These are phyloP conservation scores for Cordyceps pruinosa DNA, from an alignment of 2,329 filamentous ascomycete genomes.

Conservation along the genomic window DNA sequence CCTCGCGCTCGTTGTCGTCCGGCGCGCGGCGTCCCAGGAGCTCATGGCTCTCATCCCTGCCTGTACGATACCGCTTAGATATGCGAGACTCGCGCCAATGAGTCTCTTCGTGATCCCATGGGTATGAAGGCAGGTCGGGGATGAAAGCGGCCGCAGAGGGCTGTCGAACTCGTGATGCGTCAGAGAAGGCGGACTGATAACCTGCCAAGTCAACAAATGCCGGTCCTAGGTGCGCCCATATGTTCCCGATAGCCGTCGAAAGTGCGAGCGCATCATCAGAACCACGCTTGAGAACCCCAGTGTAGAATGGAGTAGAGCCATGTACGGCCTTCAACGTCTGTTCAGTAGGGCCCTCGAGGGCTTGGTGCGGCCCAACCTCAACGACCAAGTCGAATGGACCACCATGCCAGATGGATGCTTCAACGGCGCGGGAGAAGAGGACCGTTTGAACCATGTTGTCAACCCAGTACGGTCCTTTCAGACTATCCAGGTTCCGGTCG, in stretches of 20 bases:
- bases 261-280: slow-evolving; percentile 26
- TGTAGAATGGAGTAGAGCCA: slow-evolving; percentile 30
- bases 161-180: not conserved
- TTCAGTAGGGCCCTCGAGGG: slow-evolving; percentile 25
- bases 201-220: not conserved
- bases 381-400: slow-evolving; percentile 23
- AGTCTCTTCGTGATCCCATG: slow-evolving; percentile 24
- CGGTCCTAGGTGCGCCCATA: not conserved
- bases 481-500: not conserved
- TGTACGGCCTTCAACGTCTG: not conserved
- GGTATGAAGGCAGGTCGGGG: slow-evolving; percentile 23
- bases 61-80: slow-evolving; percentile 29
- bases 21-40: slow-evolving; percentile 31
- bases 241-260: not conserved
- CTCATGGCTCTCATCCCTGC: slow-evolving; percentile 30
- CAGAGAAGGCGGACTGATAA: not conserved
- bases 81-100: slow-evolving; percentile 21
- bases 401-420: not conserved
- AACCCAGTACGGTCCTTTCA: slow-evolving; percentile 26
- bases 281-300: slow-evolving; percentile 35
- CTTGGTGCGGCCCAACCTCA: slow-evolving; percentile 42
- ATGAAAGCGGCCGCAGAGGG: slow-evolving; percentile 26
- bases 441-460: slow-evolving; percentile 31
- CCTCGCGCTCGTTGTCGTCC: slow-evolving; percentile 20
- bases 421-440: slow-evolving; percentile 25